Evolutionary conservation across 371 early-diverging fungal species (phyloP), one percentile per base, ranked within the genome.

Genomic region (Syncephalastrum contaminatum): DNA sequence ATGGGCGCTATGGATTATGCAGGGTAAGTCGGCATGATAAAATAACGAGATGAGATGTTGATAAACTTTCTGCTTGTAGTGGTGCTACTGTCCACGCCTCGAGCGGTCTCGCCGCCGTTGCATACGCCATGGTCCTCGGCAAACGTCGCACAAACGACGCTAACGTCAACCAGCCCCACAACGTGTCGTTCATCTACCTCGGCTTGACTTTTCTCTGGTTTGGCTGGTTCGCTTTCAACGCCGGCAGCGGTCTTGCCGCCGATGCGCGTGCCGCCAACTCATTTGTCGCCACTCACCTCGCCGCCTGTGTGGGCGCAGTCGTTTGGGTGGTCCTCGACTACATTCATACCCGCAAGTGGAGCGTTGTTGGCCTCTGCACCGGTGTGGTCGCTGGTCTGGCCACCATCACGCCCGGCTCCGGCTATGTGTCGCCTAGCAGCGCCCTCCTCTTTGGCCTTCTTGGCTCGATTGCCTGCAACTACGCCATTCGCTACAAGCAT

Each of bases 321-420:
- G 73, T 88, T 21, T 92, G 90, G 90, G 77, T 88, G 20, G 46
- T 86, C 24, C 67, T 84, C 61, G 91, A 90, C 56, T 90, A 83
- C 67, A 71, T 80, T 39, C 65, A 75, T 58, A 63, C 77, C 43
- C 69, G 70, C 49, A 87, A 87, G 70, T 72, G 87, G 59, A 88
- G 92, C 4, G 82, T 86, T 53, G 81, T 94, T 30, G 92, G 90
- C 16, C 85, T 89, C 60, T 92, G 92, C 74, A 85, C 88, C 2
- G 94, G 94, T 42, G 92, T 87, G 4, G 87, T 91, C 6, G 86
- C 87, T n/a, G 94, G 89, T n/a, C 73, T 92, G 42, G 93, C 89
- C 12, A 86, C 83, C 4, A 82, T 91, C 56, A 92, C 93, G 1
- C 93, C 93, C 0, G 88, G 83, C 0, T 82, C 87, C 39, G 90